Percentiles rank a stretch among this genome's conserved stretches.
Evolutionary conservation across 257 asterid species (phyloP).

Genomic region (Paraleonurus japonicus): DNA sequence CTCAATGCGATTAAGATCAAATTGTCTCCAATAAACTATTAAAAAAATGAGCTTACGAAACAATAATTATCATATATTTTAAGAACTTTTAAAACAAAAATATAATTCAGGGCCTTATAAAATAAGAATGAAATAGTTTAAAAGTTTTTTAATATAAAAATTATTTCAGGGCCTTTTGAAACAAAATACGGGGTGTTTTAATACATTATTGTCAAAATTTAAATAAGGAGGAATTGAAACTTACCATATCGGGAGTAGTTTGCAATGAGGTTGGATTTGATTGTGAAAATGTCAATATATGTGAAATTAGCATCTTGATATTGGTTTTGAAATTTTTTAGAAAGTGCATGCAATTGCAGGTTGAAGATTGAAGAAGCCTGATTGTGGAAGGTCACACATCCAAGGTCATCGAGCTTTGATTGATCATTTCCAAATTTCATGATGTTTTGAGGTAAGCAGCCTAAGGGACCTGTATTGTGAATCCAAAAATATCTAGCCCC

Average conservation of each 20-base stretch:
- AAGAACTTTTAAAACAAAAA: too few relatives aligned
- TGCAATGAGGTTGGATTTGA: conserved; percentile 78
- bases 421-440: conserved; percentile 78
- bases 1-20: too few relatives aligned
- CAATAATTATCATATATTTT: too few relatives aligned
- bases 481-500: conserved; percentile 91
- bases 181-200: too few relatives aligned
- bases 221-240: conserved; percentile 18
- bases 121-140: too few relatives aligned
- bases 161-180: too few relatives aligned
- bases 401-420: conserved; percentile 86
- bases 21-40: too few relatives aligned
- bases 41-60: too few relatives aligned
- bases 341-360: conserved; percentile 73
- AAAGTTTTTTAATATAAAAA: too few relatives aligned
- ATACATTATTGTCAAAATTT: too few relatives aligned
- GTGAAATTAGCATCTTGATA: conserved; percentile 68
- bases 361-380: conserved; percentile 81
- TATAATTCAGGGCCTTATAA: too few relatives aligned
- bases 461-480: conserved; percentile 93
- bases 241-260: conserved; percentile 77
- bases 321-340: conserved; percentile 73
- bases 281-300: conserved; percentile 65
- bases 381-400: conserved; percentile 81
- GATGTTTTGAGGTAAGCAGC: conserved; percentile 85